These are phyloP conservation scores for Geranomyces michiganensis DNA, from an alignment of 192 early-diverging fungal genomes.

Conservation along the genomic window DNA sequence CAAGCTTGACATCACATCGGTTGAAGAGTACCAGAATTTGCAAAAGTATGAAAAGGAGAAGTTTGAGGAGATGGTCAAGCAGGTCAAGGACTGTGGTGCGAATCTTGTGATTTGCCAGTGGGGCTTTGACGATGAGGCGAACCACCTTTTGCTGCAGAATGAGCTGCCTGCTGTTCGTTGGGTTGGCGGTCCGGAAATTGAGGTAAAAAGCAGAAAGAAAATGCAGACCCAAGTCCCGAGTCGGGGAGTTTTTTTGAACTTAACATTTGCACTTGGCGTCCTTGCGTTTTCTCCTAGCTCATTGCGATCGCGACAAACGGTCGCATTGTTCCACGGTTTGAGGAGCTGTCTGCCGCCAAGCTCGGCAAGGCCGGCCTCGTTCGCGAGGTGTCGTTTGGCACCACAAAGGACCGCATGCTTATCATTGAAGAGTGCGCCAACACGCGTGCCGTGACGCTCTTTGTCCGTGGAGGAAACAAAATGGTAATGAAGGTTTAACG, in stretches of 20 bases:
- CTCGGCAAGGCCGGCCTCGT: constrained; percentile 93
- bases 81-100: constrained; percentile 97
- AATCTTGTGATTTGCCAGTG: constrained; percentile 99
- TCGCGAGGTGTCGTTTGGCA: constrained; percentile 94
- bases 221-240: too few species aligned
- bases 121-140: constrained; percentile 99
- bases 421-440: constrained; percentile 99
- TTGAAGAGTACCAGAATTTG: constrained; percentile 98
- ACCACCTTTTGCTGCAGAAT: constrained; percentile 98
- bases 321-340: constrained; percentile 99
- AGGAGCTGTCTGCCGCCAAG: constrained; percentile 86
- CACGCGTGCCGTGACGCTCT: constrained; percentile 93
- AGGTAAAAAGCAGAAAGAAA: constrained; percentile 63
- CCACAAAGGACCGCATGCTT: constrained; percentile 98
- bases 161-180: constrained; percentile 96
- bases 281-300: constrained; percentile 51
- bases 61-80: constrained; percentile 95
- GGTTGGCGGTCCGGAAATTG: constrained; percentile 99
- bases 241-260: too few species aligned
- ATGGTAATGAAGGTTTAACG: too few species aligned
- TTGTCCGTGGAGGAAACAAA: constrained; percentile 98
- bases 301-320: constrained; percentile 99
- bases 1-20: constrained; percentile 96
- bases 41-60: constrained; percentile 95
- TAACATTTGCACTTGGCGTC: too few species aligned